Conservation (phyloP, 1,139 yeast genomes). For the Magnusiomyces sp. region DNA sequence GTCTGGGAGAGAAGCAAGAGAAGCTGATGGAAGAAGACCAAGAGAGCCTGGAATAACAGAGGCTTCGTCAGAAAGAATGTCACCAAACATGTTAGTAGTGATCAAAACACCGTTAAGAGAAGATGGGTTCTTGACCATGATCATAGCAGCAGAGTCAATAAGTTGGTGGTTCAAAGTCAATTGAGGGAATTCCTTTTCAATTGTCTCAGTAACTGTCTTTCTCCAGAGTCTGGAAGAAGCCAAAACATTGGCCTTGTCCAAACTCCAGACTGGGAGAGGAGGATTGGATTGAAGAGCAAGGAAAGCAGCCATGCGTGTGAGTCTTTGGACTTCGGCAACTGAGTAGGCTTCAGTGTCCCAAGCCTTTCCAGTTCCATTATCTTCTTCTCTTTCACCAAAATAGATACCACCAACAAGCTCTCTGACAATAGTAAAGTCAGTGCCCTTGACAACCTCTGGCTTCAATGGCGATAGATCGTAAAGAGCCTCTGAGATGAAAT, state of each 20-base stretch:
- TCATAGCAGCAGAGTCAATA: slow-evolving; percentile 98
- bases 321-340: slow-evolving; percentile 84
- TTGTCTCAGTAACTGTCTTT: slow-evolving; percentile 78
- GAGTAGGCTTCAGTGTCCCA: slow-evolving; percentile 91
- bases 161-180: slow-evolving; percentile 82
- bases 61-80: slow-evolving; percentile 94
- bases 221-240: slow-evolving; percentile 97
- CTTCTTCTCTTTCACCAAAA: slow-evolving; percentile 93
- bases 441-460: slow-evolving; percentile 76
- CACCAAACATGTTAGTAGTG: slow-evolving; percentile 97
- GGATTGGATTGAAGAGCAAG: slow-evolving; percentile 89
- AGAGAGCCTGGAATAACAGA: slow-evolving; percentile 95
- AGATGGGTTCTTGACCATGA: slow-evolving; percentile 81
- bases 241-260: slow-evolving; percentile 94
- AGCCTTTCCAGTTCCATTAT: slow-evolving; percentile 75
- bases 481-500: slow-evolving; percentile 79
- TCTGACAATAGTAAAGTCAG: slow-evolving; percentile 86
- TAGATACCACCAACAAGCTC: slow-evolving; percentile 97
- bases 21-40: slow-evolving; percentile 93
- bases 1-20: slow-evolving; percentile 91
- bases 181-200: slow-evolving; percentile 81
- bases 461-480: slow-evolving; percentile 83
- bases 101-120: slow-evolving; percentile 84
- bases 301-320: slow-evolving; percentile 96
- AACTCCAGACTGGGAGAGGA: slow-evolving; percentile 89